Evolutionary conservation across 2,329 filamentous ascomycete species (phyloP), one percentile per base, ranked within the genome.

Genomic region (Leptographium lundbergii): DNA sequence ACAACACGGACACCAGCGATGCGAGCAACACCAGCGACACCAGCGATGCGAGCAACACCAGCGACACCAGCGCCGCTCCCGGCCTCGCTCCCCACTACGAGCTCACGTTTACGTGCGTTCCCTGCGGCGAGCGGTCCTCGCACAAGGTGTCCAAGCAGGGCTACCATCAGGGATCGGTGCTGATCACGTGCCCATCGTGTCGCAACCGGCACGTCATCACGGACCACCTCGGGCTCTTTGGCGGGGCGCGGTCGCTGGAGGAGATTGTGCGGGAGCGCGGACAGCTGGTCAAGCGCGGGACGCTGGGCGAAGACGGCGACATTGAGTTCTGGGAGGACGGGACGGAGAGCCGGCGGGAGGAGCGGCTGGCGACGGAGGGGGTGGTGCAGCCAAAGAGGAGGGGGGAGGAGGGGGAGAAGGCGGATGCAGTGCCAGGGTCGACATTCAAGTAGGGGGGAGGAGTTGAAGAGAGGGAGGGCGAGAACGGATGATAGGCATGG

Each of bases 81-180:
- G 9, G 57, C 6, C 22, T 69, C 47, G 69, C 64, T 66, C 89
- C 89, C 1, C 83, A 88, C 60, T 99, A 97, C 74, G 81, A 90
- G 65, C 79, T 99, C 64, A 88, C 85, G 56, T 96, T 99, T 71
- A 99, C 94, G 65, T 99, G 94, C 80, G 85, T 88, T 61, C 89
- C 89, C 36, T 99, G 94, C 74, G 77, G 79, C 53, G 75, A 81
- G 42, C 86, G 91, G 60, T 95, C 89, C n/a, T 80, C 84, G 14
- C 95, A 99, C 74, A 81, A 81, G 56, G 78, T 99, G 66, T 90
- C 89, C 34, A 96, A 97, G 72, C 94, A 97, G 69, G 94, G 90
- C 36, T 99, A 99, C 70, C 91, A 97, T 72, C 79, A 86, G 63
- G 94, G 94, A 42, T 92, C 90, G 1, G 87, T 94, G 5, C 77